Evolutionary conservation across 345 rosid species (phyloP).

Genomic region (Linum tenue): DNA sequence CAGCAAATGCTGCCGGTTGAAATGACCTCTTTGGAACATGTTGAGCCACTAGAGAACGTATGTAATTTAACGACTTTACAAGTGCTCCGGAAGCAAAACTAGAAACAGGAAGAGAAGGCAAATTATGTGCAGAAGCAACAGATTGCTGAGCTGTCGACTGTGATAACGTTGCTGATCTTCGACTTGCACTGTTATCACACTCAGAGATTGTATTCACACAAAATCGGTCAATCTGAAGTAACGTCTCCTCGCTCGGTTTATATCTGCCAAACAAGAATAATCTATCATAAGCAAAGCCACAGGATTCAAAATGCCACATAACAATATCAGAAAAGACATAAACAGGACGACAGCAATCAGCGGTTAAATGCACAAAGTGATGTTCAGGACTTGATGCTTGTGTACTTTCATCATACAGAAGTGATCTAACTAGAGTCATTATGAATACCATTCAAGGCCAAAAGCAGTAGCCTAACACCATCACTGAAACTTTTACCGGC

Average conservation of each 20-base stretch:
- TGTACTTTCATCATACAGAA: not conserved
- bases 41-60: slow-evolving; percentile 81
- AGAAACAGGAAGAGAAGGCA: slow-evolving; percentile 65
- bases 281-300: slow-evolving; percentile 2
- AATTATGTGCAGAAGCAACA: slow-evolving; percentile 28
- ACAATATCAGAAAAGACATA: too few species aligned
- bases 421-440: not conserved
- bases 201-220: slow-evolving; percentile 66
- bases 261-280: slow-evolving; percentile 49
- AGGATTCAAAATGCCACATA: not conserved
- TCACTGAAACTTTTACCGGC: not conserved
- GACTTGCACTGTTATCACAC: slow-evolving; percentile 54
- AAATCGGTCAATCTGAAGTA: slow-evolving; percentile 81
- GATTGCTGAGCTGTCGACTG: slow-evolving; percentile 35
- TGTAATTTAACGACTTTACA: slow-evolving; percentile 89
- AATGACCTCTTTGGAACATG: slow-evolving; percentile 80
- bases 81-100: slow-evolving; percentile 77
- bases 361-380: not conserved
- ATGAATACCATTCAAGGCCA: not conserved
- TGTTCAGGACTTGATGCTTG: not conserved
- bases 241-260: slow-evolving; percentile 88
- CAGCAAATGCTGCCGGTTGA: slow-evolving; percentile 85
- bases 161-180: slow-evolving; percentile 40
- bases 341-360: not conserved
- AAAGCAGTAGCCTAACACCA: not conserved